Base-by-base conservation (phyloP, 2,329 filamentous ascomycete species). In the Botryotinia convoluta region DNA sequence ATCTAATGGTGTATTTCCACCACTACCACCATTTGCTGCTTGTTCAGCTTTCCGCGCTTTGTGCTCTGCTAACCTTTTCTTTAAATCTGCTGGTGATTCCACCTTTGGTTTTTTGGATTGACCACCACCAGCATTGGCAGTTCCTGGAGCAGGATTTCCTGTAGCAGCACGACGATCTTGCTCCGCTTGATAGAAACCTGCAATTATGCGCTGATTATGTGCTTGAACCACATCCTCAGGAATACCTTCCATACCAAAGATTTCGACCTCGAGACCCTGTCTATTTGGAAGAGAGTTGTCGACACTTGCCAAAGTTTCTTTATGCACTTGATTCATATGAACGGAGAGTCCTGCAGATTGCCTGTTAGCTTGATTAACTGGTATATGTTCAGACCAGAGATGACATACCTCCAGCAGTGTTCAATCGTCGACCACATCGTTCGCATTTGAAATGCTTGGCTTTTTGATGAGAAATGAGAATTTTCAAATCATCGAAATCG, bases 391-490 rank as follows among this genome's bases (percentile, higher is more conserved):
- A 7, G 18, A 16, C 51, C 35, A n/a, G 45, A 32, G 10, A 57
- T n/a, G 35, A 82, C 88, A 80, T 83, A 97, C 94, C 96, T 88
- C 96, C 96, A 60, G 95, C 95, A 1, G 96, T 99, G 81, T 97
- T 98, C 72, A 99, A 84, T 77, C 95, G 88, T 77, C 96, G 90
- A 71, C 91, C 91, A 82, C 96, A 99, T 84, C 92, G 87, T 79
- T 97, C 93, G 84, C 96, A 99, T 84, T 97, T 98, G 87, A 97
- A 98, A 83, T 99, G 96, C 84, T 98, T 98, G n/a, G 95, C 95
- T 82, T 98, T 98, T 81, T 98, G 96, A 83, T 99, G 96, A 73
- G 93, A 95, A 78, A 97, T 97, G 76, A 99, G 90, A 78, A 98
- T 94, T 86, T 97, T 98, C 64, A 97, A 83, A 82, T 99, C 96